Conservation (phyloP, 2,329 filamentous ascomycete species). For the Cladophialophora psammophila region DNA sequence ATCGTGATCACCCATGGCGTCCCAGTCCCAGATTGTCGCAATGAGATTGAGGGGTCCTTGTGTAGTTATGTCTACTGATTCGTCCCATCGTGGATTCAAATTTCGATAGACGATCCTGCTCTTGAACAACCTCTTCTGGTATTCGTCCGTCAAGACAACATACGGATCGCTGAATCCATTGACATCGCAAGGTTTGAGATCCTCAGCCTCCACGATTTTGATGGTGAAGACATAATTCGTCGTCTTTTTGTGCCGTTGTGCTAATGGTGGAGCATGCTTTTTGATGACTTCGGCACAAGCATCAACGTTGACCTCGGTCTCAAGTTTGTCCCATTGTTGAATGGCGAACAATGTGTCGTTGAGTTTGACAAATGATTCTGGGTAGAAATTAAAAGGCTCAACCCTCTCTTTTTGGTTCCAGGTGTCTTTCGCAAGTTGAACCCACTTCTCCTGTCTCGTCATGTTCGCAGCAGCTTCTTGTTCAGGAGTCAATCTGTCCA, state of each 20-base stretch:
- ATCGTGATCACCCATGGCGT: conserved; percentile 95
- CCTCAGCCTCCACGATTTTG: conserved; percentile 97
- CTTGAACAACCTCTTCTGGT: conserved; percentile 94
- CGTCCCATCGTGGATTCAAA: conserved; percentile 95
- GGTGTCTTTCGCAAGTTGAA: conserved; percentile 91
- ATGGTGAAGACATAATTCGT: conserved; percentile 97
- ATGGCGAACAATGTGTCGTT: conserved; percentile 98
- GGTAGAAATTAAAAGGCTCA: conserved; percentile 89
- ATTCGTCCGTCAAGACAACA: conserved; percentile 95
- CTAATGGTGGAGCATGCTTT: conserved; percentile 73
- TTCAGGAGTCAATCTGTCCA: conserved; percentile 89
- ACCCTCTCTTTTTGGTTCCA: conserved; percentile 92
- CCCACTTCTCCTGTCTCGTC: conserved; percentile 88
- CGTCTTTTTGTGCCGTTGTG: conserved; percentile 71
- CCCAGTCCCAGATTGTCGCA: conserved; percentile 97
- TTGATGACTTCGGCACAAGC: conserved; percentile 83
- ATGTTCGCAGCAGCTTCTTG: conserved; percentile 80
- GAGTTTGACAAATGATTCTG: conserved; percentile 90
- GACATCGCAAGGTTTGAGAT: conserved; percentile 96
- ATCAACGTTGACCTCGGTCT: conserved; percentile 89
- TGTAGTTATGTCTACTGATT: conserved; percentile 94
- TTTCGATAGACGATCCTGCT: conserved; percentile 90
- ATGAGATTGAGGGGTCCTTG: conserved; percentile 91
- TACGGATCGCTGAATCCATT: conserved; percentile 95
- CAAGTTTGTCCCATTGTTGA: conserved; percentile 87